Base-by-base conservation (phyloP, 257 asterid genomes). In the Pogostemon cablin region DNA sequence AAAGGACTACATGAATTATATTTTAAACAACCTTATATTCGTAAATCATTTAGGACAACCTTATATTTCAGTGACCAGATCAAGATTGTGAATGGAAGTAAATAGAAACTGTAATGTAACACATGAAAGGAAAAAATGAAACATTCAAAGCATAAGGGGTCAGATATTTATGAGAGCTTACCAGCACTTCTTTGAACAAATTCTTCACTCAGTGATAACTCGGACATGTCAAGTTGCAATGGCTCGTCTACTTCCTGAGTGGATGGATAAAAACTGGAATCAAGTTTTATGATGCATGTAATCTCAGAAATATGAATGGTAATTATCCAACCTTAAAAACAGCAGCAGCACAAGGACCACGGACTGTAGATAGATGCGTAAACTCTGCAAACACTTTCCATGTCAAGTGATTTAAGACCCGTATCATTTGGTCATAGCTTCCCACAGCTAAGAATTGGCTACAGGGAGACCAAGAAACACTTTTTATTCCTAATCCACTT, bases 351-450 rank as follows among this genome's bases (percentile, higher is more conserved):
- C 99, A 93, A 69, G 99, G 99, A 64, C 91, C 88, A 56, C 99
- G 96, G 44, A 95, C 85, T 5, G 80, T 82, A 17, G 96, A 82
- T 49, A 86, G 87, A 79, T 95, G 99, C 20, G 79, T 81, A 77
- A 95, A 95, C 84, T 95, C 99, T 54, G 99, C 99, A 83, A 95
- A 95, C 32, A 95, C 98, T 84, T 91, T 95, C 99, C 99, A 95
- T 3, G 99, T 95, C 88, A 95, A 85, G 88, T 95, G 99, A 91
- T 84, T 91, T 81, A 95, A 72, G 82, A 95, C 95, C 79, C 98
- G 82, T 81, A 95, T 78, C 96, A 89, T 95, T 75, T 95, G 99
- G 86, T 95, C 99, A 77, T 89, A 95, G 81, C 99, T 91, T 71
- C 99, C 99, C 11, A 91, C 96, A 43, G 99, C 98, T 68, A 95